Conservation (phyloP, 768 basidiomycete species). For the Cystofilobasidium capitatum region DNA sequence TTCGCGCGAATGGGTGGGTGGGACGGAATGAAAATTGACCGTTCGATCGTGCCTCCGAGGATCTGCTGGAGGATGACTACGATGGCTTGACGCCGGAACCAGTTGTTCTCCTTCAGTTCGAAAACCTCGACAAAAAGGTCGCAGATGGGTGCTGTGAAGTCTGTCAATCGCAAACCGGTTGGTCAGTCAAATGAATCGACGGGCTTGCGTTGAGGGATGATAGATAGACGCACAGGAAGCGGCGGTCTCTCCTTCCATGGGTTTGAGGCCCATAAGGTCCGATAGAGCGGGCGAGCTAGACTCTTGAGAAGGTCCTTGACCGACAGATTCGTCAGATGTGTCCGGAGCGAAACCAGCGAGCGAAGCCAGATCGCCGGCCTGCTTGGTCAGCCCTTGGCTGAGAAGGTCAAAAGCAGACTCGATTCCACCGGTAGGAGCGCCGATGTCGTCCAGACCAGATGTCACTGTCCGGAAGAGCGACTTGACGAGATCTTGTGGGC, state of each 20-base stretch:
- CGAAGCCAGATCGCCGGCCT: constrained; percentile 51
- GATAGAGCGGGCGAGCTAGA: not conserved
- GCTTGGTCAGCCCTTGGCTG: constrained; percentile 77
- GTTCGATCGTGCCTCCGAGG: constrained; percentile 87
- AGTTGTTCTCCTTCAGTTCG: constrained; percentile 92
- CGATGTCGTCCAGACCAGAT: constrained; percentile 80
- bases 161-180: not conserved
- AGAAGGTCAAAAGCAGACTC: constrained; percentile 84
- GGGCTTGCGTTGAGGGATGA: not conserved
- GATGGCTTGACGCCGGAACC: constrained; percentile 89
- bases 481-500: constrained; percentile 58
- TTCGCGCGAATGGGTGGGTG: not conserved
- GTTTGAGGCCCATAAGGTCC: constrained; percentile 45
- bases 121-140: constrained; percentile 87
- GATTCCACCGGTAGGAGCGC: not conserved
- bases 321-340: not conserved
- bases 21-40: constrained; percentile 46
- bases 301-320: not conserved
- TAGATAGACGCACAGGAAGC: constrained; percentile 46
- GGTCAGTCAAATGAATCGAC: not conserved
- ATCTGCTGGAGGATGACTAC: constrained; percentile 94
- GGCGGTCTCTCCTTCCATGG: constrained; percentile 77
- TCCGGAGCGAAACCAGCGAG: constrained; percentile 58
- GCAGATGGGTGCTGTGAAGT: constrained; percentile 87
- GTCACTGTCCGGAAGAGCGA: constrained; percentile 84